phyloP scores from a whole-genome alignment of 768 basidiomycete species.

The Chalciporus sphaerocephalus region DNA sequence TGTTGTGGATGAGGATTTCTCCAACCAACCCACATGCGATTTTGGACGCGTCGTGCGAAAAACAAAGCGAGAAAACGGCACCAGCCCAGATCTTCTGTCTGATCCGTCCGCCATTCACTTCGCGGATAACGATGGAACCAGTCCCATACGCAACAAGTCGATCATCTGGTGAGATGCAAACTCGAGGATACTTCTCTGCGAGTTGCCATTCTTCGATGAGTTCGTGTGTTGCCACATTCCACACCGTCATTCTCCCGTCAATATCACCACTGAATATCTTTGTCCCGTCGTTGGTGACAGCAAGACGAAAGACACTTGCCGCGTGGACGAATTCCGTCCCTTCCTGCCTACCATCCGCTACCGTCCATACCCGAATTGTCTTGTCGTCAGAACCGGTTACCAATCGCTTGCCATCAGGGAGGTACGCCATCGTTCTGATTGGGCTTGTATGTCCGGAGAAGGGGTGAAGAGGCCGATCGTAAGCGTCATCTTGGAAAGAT shows the following conservation, averaged over 20 bases:
- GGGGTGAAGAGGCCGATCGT: too few species aligned
- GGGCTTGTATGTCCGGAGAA: too few species aligned
- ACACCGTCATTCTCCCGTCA: neutral
- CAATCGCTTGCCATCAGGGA: constrained; percentile 3
- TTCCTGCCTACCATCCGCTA: neutral
- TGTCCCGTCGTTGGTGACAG: neutral
- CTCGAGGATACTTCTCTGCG: too few species aligned
- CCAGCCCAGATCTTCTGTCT: too few species aligned
- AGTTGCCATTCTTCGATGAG: neutral
- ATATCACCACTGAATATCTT: neutral
- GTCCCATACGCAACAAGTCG: too few species aligned
- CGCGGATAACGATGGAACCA: neutral
- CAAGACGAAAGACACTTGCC: rapidly evolving
- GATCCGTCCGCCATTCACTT: too few species aligned
- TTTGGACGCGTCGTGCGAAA: constrained; percentile 2
- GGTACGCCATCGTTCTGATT: neutral
- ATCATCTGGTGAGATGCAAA: neutral
- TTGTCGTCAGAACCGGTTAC: neutral
- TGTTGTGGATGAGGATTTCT: neutral
- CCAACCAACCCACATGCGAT: neutral
- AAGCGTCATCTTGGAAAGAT: too few species aligned
- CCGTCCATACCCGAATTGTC: neutral
- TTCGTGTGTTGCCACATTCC: neutral
- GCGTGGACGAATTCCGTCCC: neutral
- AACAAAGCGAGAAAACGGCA: neutral